Base-by-base conservation (phyloP, 805 yeast species). In the Saccharomyces jurei region DNA sequence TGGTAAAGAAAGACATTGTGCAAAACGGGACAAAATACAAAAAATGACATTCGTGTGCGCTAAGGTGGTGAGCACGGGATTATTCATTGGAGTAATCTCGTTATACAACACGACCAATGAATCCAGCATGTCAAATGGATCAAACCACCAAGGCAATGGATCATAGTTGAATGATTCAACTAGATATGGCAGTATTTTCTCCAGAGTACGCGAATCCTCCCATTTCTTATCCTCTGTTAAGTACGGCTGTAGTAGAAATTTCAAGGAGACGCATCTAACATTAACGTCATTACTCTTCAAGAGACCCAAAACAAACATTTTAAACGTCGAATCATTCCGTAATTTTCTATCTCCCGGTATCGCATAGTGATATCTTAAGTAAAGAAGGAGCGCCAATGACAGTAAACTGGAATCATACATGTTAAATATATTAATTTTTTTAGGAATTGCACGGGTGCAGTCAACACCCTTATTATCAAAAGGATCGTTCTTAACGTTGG, bases 61-160 rank as follows among this genome's bases (percentile, higher is more conserved):
- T 17, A 69, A 51, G 41, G 59, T 66, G 2, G 51, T 49, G 6
- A 63, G 57, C 1, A 69, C 60, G 4, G 70, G 68, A 51, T 69
- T 69, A 41, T 56, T 59, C 32, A 57, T 46, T 3, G 68, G 67
- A 10, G 57, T 56, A n/a, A 52, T 55, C 29, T 50, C 57, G 49
- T 67, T 67, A 50, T 61, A 66, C 9, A 57, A 46, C 4, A 61
- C 63, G n/a, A 66, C 50, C 27, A 67, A 52, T 1, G 49, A 41
- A 13, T 57, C 60, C 25, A 68, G 41, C 21, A 51, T 55, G 14
- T 65, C 66, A 26, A 68, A 61, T 4, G 70, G 69, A 56, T 66
- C 68, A 55, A 62, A 68, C 70, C 71, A 66, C 65, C 65, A 60
- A 11, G 72, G 72, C 3, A 67, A 26, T n/a, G 52, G 48, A 10